Evolutionary conservation across 1,284 basidiomycete genomes (phyloP).

Genomic region (Hemileia vastatrix): DNA sequence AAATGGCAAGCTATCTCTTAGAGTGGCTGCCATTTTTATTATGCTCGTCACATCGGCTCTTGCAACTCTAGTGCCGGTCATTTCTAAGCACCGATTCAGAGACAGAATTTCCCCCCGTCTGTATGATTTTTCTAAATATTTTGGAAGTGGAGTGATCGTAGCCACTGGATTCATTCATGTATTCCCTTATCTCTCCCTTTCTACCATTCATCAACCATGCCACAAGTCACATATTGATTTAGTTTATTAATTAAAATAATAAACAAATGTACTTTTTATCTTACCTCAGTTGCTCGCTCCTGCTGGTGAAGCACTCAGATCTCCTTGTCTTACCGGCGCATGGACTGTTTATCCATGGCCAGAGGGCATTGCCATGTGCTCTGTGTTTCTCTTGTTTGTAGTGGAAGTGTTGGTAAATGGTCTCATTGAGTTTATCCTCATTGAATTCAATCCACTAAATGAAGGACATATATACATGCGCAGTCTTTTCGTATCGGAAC

Average conservation of each 20-base stretch:
- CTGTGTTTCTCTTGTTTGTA: conserved; percentile 30
- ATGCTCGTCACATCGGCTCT: conserved; percentile 15
- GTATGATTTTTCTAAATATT: conserved; percentile 17
- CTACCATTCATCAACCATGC: too few species aligned
- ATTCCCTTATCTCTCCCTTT: conserved; percentile 14
- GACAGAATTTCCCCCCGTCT: not conserved
- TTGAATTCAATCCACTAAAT: not conserved
- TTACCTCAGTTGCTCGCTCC: conserved; percentile 54
- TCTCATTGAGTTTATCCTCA: conserved; percentile 61
- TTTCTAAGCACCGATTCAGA: conserved; percentile 2
- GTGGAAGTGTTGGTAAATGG: conserved; percentile 38
- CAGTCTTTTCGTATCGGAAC: conserved; percentile 48
- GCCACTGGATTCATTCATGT: conserved; percentile 58
- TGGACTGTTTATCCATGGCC: conserved; percentile 60
- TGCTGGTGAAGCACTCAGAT: conserved; percentile 60
- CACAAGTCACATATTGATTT: too few species aligned
- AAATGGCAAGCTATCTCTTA: conserved; percentile 1
- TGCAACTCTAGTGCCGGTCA: conserved; percentile 13
- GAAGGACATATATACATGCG: not conserved
- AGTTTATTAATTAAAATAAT: not conserved
- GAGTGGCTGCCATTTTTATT: conserved; percentile 16
- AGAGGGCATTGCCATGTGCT: conserved; percentile 21
- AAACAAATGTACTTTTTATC: not conserved
- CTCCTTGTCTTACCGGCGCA: conserved; percentile 58
- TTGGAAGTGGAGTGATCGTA: conserved; percentile 49